Percentiles rank a stretch among this genome's conserved stretches.
Conservation (phyloP, 2,329 filamentous ascomycete species). For the Hirsutella rhossiliensis region DNA sequence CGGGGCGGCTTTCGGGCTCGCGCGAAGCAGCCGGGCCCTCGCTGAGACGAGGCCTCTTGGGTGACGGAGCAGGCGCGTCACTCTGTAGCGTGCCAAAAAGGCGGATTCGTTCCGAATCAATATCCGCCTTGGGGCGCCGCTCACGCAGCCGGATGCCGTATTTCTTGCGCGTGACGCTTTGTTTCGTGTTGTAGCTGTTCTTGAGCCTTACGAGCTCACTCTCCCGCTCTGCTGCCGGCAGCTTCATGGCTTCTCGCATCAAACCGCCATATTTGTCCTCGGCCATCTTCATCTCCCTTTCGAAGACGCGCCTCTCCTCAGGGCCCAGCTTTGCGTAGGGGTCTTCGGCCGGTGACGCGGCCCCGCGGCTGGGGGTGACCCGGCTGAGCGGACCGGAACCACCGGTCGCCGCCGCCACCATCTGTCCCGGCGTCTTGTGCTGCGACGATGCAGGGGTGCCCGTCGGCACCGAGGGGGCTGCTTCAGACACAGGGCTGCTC, state of each 20-base stretch:
- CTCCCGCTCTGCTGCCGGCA: conserved; percentile 21
- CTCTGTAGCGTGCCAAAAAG: conserved; percentile 11
- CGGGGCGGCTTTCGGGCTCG: conserved; percentile 10
- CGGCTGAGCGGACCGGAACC: background rate
- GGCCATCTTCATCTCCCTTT: conserved; percentile 15
- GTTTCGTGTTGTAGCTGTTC: conserved; percentile 42
- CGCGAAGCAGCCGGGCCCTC: conserved; percentile 3
- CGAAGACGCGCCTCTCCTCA: conserved; percentile 11
- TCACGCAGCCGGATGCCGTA: conserved; percentile 43
- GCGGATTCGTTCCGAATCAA: conserved; percentile 30
- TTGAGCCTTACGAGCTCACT: conserved; percentile 28
- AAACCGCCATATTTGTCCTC: conserved; percentile 25
- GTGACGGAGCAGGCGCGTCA: background rate
- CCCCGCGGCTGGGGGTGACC: background rate
- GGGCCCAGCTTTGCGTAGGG: conserved; percentile 33
- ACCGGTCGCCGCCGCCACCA: background rate
- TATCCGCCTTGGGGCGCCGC: conserved; percentile 32
- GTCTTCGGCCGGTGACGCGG: conserved; percentile 15
- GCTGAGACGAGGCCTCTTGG: conserved; percentile 13
- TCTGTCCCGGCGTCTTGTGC: conserved; percentile 1
- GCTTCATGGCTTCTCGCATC: conserved; percentile 28
- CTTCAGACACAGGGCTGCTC: background rate
- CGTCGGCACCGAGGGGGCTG: background rate
- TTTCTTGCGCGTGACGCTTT: conserved; percentile 44
- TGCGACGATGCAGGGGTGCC: background rate